Base-by-base conservation (phyloP, 768 basidiomycete genomes). In the Kwoniella sp. region DNA sequence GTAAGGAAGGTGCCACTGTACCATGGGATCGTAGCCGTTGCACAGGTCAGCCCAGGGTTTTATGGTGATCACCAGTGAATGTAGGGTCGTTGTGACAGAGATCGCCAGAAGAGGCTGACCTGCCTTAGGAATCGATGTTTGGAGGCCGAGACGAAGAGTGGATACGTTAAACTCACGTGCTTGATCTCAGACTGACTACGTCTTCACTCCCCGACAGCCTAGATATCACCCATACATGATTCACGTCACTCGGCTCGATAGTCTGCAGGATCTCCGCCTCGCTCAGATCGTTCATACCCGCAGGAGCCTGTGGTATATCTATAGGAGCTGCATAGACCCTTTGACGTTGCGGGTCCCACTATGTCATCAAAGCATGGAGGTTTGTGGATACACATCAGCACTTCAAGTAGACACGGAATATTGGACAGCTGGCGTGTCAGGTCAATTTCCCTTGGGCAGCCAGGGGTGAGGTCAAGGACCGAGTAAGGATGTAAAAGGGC, bases 211-310 rank as follows among this genome's bases (percentile, higher is more conserved):
- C 79, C n/a, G 68, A 71, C 50, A 80, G 63, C 26, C 79, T 59
- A 8, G 75, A 74, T 17, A 77, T 67, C 30, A 80, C 79, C 79
- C 79, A 80, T 12, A 80, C 79, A 50, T 77, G 78, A 62, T 78
- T 78, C 12, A 80, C 72, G 50, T 79, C 79, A 2, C 70, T 74
- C 34, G 79, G 79, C 47, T 80, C 79, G 2, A 80, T 55, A 4
- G 73, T 63, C 31, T 73, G 65, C 12, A 80, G 56, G 13, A 77
- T 68, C 72, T 80, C 77, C 23, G 68, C 58, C n/a, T 70, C 52
- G 28, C 67, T 66, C 15, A 80, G 69, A 9, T 80, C 78, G 4
- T 72, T 63, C 30, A 67, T 66, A 25, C 73, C 79, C 61, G 75
- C 79, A 1, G 79, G 79, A 0, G 72, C 73, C 56, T 77, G 66